Conservation (phyloP, 2,329 filamentous ascomycete species). For the Myriangium duriaei region DNA sequence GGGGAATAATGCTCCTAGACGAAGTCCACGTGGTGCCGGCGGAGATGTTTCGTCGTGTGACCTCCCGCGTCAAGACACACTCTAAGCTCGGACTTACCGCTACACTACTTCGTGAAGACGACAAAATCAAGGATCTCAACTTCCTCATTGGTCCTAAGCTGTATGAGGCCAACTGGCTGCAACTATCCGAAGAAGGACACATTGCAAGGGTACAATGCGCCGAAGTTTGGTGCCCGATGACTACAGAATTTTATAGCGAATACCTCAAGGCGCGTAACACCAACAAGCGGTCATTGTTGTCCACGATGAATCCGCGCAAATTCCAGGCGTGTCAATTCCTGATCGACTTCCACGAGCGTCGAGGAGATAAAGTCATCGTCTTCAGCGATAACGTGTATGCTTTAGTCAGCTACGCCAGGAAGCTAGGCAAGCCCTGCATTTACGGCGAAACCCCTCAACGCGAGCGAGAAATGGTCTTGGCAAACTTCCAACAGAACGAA, state of each 20-base stretch:
- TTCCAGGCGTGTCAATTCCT: slow-evolving; percentile 95
- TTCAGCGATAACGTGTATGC: slow-evolving; percentile 97
- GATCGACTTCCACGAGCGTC: slow-evolving; percentile 92
- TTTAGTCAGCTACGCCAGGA: slow-evolving; percentile 70
- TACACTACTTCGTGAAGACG: slow-evolving; percentile 86
- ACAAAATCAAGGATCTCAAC: slow-evolving; percentile 95
- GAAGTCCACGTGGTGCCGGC: slow-evolving; percentile 97
- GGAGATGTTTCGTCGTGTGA: slow-evolving; percentile 90
- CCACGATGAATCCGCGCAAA: slow-evolving; percentile 95
- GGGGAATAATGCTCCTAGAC: slow-evolving; percentile 93
- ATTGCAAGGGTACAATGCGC: slow-evolving; percentile 96
- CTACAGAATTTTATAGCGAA: slow-evolving; percentile 92
- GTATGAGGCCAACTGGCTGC: slow-evolving; percentile 99
- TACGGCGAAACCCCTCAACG: slow-evolving; percentile 77
- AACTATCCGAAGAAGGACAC: slow-evolving; percentile 89
- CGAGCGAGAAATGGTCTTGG: slow-evolving; percentile 75
- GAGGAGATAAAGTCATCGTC: slow-evolving; percentile 95
- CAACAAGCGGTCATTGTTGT: slow-evolving; percentile 57
- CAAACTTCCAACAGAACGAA: slow-evolving; percentile 91
- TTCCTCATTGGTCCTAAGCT: slow-evolving; percentile 95
- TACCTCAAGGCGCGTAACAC: slow-evolving; percentile 61
- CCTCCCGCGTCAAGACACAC: slow-evolving; percentile 83
- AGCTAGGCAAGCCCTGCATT: slow-evolving; percentile 77
- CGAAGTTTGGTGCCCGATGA: slow-evolving; percentile 99
- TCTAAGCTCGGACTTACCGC: slow-evolving; percentile 91